These are phyloP conservation scores for Citrus glauca DNA, from an alignment of 345 rosid genomes.

Conservation along the genomic window DNA sequence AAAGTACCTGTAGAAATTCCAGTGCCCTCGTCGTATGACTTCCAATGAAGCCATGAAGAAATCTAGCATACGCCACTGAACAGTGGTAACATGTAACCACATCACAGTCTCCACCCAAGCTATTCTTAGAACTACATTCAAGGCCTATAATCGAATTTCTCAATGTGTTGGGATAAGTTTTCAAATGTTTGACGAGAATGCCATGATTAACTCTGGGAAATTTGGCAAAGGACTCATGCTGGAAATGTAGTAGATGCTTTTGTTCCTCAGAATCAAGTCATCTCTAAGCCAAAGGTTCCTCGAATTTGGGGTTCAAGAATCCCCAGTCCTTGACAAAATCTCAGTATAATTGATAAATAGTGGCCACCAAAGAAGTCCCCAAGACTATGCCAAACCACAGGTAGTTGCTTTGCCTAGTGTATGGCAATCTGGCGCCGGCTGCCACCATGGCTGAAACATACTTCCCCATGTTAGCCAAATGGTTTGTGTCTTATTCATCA, in stretches of 20 bases:
- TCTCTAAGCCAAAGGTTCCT: slow-evolving; percentile 81
- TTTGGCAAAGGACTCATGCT: slow-evolving; percentile 46
- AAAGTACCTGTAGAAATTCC: too few relatives aligned
- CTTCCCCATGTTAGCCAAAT: slow-evolving; percentile 92
- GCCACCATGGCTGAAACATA: slow-evolving; percentile 96
- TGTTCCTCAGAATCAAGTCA: slow-evolving; percentile 69
- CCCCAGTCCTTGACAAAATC: slow-evolving; percentile 99
- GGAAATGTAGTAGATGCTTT: slow-evolving; percentile 63
- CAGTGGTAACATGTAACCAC: slow-evolving; percentile 38
- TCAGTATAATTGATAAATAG: slow-evolving; percentile 86
- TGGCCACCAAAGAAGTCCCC: slow-evolving; percentile 61
- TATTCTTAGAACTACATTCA: slow-evolving; percentile 70
- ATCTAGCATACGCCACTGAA: slow-evolving; percentile 44
- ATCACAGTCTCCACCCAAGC: slow-evolving; percentile 82
- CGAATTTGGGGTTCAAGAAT: slow-evolving; percentile 65
- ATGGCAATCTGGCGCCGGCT: slow-evolving; percentile 82
- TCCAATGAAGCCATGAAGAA: too few relatives aligned
- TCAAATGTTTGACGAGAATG: neutral
- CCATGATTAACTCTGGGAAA: neutral
- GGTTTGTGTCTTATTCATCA: slow-evolving; percentile 60
- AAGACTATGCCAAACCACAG: slow-evolving; percentile 60
- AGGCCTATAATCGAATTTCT: slow-evolving; percentile 40
- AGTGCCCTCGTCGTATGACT: too few relatives aligned
- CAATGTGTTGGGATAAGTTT: neutral
- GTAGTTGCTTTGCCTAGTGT: slow-evolving; percentile 39